phyloP scores from a whole-genome alignment of 1,284 basidiomycete species.

The Fomitopsis betulina region DNA sequence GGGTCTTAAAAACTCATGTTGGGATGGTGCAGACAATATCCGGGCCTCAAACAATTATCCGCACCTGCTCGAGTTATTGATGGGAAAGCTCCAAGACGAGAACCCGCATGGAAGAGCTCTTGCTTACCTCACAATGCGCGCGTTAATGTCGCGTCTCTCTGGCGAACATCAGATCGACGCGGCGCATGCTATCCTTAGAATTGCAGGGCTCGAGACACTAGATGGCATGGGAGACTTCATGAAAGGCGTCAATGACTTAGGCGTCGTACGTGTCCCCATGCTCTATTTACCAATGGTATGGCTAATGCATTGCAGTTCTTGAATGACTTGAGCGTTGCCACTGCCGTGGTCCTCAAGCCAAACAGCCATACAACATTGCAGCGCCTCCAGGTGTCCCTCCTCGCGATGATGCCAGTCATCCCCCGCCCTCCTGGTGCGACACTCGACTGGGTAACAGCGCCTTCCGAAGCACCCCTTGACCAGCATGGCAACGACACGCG shows the following conservation, averaged over 20 bases:
- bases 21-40: conserved; percentile 49
- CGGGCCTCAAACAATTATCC: conserved; percentile 40
- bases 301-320: conserved; percentile 29
- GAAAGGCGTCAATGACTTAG: conserved; percentile 33
- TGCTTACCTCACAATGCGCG: conserved; percentile 53
- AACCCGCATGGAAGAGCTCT: conserved; percentile 52
- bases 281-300: not conserved
- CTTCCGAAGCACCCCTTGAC: conserved; percentile 5
- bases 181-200: conserved; percentile 44
- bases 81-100: conserved; percentile 43
- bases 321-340: conserved; percentile 39
- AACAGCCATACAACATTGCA: conserved; percentile 48
- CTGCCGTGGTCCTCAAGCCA: conserved; percentile 51
- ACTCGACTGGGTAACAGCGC: conserved; percentile 44
- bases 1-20: not conserved
- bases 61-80: conserved; percentile 37
- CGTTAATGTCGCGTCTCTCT: conserved; percentile 48
- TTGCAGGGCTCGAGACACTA: conserved; percentile 41
- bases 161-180: conserved; percentile 54
- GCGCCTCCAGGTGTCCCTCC: conserved; percentile 51
- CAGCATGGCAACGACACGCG: conserved; percentile 18
- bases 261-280: conserved; percentile 34
- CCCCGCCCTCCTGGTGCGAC: conserved; percentile 37
- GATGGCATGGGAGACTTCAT: conserved; percentile 41
- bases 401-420: conserved; percentile 44